Base-by-base conservation (phyloP, 1,139 yeast genomes). In the Groenewaldozyma sp. region DNA sequence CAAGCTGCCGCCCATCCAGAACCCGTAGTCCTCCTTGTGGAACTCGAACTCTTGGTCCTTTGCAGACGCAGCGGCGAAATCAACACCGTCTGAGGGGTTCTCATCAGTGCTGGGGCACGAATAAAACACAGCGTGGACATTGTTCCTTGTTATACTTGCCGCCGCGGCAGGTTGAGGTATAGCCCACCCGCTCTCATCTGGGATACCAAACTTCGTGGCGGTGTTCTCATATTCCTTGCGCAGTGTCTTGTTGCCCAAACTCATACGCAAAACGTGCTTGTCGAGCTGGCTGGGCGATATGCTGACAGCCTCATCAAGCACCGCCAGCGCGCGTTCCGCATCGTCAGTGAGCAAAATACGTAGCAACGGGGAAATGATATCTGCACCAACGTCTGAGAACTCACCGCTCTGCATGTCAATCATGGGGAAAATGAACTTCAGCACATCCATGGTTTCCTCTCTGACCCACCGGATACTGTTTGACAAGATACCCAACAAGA, bases 131-230 rank as follows among this genome's bases (percentile, higher is more conserved):
- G 97, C 88, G 59, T 91, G 97, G 1, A 93, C 94, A 55, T 93
- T 91, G 56, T 83, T 84, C 48, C 97, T 68, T 0, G 97, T 84
- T 10, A 82, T 74, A 0, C 94, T 81, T 0, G 96, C 86, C 0
- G 94, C 80, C 27, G 83, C 76, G 0, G 88, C 83, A 0, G 97
- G 95, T 91, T 83, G 82, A 2, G 97, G 94, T 36, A 93, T 78
- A 0, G 96, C 80, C 99, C 99, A 93, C 1, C 99, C 99, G 55
- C 80, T 78, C n/a, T 84, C 95, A 45, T 87, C 95, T 0, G 98
- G 98, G 18, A 88, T 79, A 13, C 98, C 98, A 66, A 87, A 93
- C 41, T 91, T 65, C 0, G 96, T 86, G 0, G 94, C 91, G 1
- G 94, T 80, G 50, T 76, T 78, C 50, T 83, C 95, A 53, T 81